Evolutionary conservation across 2,329 filamentous ascomycete genomes (phyloP).

Genomic region (Aotearoamyces nothofagi): DNA sequence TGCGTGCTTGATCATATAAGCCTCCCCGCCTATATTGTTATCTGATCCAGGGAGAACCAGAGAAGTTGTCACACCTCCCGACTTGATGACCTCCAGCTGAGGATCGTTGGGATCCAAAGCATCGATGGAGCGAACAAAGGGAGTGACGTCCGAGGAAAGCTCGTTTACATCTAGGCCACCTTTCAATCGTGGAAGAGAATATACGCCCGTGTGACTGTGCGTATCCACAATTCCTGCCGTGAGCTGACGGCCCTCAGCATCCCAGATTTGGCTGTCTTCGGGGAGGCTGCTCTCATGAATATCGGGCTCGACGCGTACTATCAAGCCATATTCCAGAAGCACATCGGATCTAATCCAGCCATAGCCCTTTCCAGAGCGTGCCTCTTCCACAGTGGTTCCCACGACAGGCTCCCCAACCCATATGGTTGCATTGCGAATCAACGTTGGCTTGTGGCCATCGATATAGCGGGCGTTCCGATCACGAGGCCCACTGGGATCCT

Average conservation of each 20-base stretch:
- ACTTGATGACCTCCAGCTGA: slow-evolving; percentile 55
- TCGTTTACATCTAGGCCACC: slow-evolving; percentile 49
- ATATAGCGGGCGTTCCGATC: slow-evolving; percentile 45
- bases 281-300: slow-evolving; percentile 29
- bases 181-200: slow-evolving; percentile 35
- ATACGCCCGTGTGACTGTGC: slow-evolving; percentile 51
- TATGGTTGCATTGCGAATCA: slow-evolving; percentile 51
- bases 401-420: slow-evolving; percentile 46
- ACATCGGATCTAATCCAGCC: slow-evolving; percentile 46
- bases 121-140: slow-evolving; percentile 53
- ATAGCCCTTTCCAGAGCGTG: slow-evolving; percentile 41
- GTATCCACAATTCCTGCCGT: slow-evolving; percentile 58
- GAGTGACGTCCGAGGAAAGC: slow-evolving; percentile 46
- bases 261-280: slow-evolving; percentile 32
- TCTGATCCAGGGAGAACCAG: slow-evolving; percentile 51
- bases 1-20: slow-evolving; percentile 53
- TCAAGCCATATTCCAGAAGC: slow-evolving; percentile 43
- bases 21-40: slow-evolving; percentile 63
- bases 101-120: slow-evolving; percentile 46
- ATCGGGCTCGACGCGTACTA: slow-evolving; percentile 32
- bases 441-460: slow-evolving; percentile 39
- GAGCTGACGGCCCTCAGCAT: slow-evolving; percentile 43
- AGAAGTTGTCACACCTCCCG: slow-evolving; percentile 56
- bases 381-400: slow-evolving; percentile 36
- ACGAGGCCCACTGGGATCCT: slow-evolving; percentile 38